Conservation (phyloP, 2,329 filamentous ascomycete species). For the Camillea tinctor region DNA sequence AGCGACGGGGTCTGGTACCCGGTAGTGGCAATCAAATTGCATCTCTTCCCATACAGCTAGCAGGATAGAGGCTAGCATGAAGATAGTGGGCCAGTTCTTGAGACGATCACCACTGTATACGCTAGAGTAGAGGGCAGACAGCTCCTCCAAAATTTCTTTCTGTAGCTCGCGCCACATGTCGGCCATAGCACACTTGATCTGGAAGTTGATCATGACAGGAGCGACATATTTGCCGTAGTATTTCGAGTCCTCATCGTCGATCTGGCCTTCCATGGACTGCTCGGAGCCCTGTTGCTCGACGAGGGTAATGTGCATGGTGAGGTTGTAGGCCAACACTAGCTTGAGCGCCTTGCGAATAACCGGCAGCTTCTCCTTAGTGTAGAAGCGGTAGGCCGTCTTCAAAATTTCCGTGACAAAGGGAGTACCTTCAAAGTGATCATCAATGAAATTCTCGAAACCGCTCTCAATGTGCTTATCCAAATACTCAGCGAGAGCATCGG, state of each 20-base stretch:
- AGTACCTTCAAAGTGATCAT: conserved; percentile 94
- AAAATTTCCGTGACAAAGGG: conserved; percentile 94
- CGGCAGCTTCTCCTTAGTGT: conserved; percentile 80
- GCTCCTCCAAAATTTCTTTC: conserved; percentile 92
- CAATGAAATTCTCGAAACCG: conserved; percentile 88
- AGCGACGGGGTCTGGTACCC: conserved; percentile 76
- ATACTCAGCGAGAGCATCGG: conserved; percentile 80
- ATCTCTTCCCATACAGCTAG: conserved; percentile 97
- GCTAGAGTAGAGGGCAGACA: conserved; percentile 90
- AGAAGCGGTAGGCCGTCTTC: conserved; percentile 93
- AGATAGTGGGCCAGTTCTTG: conserved; percentile 99
- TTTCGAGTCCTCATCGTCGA: conserved; percentile 81
- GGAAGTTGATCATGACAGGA: conserved; percentile 99
- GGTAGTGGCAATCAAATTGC: conserved; percentile 97
- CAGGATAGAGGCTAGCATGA: conserved; percentile 91
- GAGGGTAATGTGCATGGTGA: conserved; percentile 92
- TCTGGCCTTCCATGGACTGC: conserved; percentile 73
- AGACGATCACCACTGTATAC: conserved; percentile 96
- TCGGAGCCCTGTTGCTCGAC: conserved; percentile 86
- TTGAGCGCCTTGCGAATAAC: conserved; percentile 95
- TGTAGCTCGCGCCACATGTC: conserved; percentile 98
- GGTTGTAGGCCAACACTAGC: conserved; percentile 91
- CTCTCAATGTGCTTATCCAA: conserved; percentile 92
- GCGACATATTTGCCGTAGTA: conserved; percentile 89
- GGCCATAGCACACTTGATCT: conserved; percentile 95